A percentile compares a stretch with the other conserved stretches of the same genome.
Conservation (phyloP, 352 stramenopile species). For the Pythium sukuiense region DNA sequence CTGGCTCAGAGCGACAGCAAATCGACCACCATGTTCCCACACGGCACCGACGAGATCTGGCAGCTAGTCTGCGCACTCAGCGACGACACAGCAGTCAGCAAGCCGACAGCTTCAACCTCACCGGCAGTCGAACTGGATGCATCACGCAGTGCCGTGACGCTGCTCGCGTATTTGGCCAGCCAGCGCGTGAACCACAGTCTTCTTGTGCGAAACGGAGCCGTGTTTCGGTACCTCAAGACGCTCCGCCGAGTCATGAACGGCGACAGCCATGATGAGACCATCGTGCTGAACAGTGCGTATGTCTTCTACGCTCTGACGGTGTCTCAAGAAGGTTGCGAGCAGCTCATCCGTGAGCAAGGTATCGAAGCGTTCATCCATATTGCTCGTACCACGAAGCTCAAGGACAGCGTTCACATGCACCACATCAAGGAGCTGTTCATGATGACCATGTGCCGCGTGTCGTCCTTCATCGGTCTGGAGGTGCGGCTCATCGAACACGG, state of each 20-base stretch:
- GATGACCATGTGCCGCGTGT: slow-evolving; percentile 66
- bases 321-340: slow-evolving; percentile 67
- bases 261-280: slow-evolving; percentile 33
- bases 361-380: slow-evolving; percentile 76
- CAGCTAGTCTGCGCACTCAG: slow-evolving; percentile 46
- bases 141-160: slow-evolving; percentile 50
- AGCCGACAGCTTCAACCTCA: not conserved
- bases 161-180: slow-evolving; percentile 62
- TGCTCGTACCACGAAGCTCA: slow-evolving; percentile 39
- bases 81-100: not conserved
- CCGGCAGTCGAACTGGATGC: slow-evolving; percentile 3
- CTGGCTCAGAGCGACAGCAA: slow-evolving; percentile 41
- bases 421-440: slow-evolving; percentile 71
- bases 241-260: slow-evolving; percentile 40
- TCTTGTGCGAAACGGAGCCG: slow-evolving; percentile 50
- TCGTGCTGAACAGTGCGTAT: slow-evolving; percentile 69
- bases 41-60: slow-evolving; percentile 58
- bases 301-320: slow-evolving; percentile 67
- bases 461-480: slow-evolving; percentile 61
- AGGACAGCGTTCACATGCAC: slow-evolving; percentile 33
- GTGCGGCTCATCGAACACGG: slow-evolving; percentile 70
- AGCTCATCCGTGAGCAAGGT: slow-evolving; percentile 66
- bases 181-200: slow-evolving; percentile 54
- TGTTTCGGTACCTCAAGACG: slow-evolving; percentile 59
- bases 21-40: slow-evolving; percentile 41